Percentiles rank a stretch among this genome's conserved stretches.
Evolutionary conservation across 2,329 filamentous ascomycete species (phyloP).

Genomic region (Penicillium sclerotiorum): DNA sequence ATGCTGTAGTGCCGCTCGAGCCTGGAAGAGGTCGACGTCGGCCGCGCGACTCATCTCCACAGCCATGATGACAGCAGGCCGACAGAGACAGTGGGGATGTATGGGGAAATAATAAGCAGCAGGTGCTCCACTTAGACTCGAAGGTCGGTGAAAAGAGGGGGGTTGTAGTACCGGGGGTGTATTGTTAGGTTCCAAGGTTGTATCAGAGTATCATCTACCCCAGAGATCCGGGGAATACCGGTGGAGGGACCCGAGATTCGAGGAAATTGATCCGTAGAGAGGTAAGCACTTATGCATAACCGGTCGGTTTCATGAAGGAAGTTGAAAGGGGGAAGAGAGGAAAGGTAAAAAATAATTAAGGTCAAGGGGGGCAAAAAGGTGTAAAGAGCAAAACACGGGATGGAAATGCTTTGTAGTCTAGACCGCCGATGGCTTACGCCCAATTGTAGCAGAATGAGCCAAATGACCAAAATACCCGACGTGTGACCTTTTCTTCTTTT

Average conservation of each 20-base stretch:
- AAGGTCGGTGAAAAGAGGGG: too few relatives aligned
- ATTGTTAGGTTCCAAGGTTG: background rate
- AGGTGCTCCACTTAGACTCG: too few relatives aligned
- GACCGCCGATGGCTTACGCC: conserved; percentile 2
- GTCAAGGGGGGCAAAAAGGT: background rate
- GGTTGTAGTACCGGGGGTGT: background rate
- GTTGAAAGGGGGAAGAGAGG: background rate
- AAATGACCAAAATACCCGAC: conserved; percentile 2
- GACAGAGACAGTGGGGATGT: background rate
- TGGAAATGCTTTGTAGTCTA: conserved; percentile 2
- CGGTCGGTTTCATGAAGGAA: background rate
- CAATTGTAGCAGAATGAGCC: background rate
- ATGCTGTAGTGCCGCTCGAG: conserved; percentile 27
- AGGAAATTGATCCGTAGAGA: background rate
- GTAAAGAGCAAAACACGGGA: conserved; percentile 5
- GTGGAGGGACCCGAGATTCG: background rate
- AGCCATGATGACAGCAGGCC: conserved; percentile 17
- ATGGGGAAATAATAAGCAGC: background rate
- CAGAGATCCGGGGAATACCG: background rate
- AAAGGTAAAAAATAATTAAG: background rate
- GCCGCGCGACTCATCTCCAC: conserved; percentile 21
- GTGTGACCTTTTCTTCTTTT: background rate
- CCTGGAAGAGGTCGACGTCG: conserved; percentile 26
- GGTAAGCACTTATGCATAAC: conserved; percentile 3
- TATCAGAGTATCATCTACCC: background rate